Conservation (phyloP, 2,329 filamentous ascomycete genomes). For the Botrytis deweyae region DNA sequence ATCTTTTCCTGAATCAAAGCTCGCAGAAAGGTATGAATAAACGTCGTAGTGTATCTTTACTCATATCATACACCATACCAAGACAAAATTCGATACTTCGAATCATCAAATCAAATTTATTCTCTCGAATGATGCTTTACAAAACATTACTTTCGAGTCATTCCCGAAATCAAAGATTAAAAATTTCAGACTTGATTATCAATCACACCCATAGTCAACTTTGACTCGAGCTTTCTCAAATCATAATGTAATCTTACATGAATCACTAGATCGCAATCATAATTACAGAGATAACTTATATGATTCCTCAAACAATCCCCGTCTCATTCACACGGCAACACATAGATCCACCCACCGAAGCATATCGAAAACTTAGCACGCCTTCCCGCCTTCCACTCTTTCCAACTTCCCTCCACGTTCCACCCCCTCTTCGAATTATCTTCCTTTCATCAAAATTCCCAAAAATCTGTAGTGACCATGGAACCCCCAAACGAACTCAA, state of each 20-base stretch:
- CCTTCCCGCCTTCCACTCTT: neutral
- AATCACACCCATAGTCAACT: neutral
- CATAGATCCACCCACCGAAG: neutral
- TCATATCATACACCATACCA: neutral
- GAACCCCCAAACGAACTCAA: fast-evolving
- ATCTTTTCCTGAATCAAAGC: too few relatives aligned
- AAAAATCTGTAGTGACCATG: too few relatives aligned
- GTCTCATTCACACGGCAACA: neutral
- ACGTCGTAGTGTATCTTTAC: fast-evolving
- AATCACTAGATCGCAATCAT: too few relatives aligned
- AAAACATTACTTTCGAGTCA: neutral
- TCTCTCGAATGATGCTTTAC: neutral
- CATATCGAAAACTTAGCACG: neutral
- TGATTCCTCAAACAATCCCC: neutral
- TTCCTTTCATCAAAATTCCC: neutral
- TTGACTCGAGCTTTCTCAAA: neutral
- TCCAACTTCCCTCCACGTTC: neutral
- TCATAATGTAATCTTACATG: too few relatives aligned
- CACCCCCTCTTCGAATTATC: too few relatives aligned
- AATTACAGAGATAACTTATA: fast-evolving
- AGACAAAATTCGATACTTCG: neutral
- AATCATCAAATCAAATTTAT: neutral
- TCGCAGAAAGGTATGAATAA: neutral
- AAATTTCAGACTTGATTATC: neutral
- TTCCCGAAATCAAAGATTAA: fast-evolving